A percentile compares a stretch with the other conserved stretches of the same genome.
These are phyloP conservation scores for Monosporozyma yasuniensis DNA, from an alignment of 805 yeast genomes.

Conservation along the genomic window DNA sequence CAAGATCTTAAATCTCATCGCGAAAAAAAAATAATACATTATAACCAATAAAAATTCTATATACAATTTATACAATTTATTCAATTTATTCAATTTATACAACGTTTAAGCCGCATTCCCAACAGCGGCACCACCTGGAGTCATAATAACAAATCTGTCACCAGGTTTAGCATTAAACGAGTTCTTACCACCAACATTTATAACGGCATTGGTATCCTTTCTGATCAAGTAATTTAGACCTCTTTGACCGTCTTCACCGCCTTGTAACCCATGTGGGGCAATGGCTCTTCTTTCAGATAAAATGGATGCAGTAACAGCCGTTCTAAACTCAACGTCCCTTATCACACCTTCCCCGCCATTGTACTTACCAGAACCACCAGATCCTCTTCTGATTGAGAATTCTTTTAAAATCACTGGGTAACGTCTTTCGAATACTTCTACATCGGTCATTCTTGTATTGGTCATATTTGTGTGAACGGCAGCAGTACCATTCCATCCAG, in stretches of 20 bases:
- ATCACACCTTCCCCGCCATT: slow-evolving; percentile 81
- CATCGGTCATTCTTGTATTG: slow-evolving; percentile 85
- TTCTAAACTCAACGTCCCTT: slow-evolving; percentile 74
- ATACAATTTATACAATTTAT: neutral
- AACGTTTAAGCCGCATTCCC: slow-evolving; percentile 33
- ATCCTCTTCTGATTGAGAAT: slow-evolving; percentile 56
- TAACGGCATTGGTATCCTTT: slow-evolving; percentile 23
- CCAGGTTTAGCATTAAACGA: slow-evolving; percentile 50
- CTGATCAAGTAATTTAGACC: slow-evolving; percentile 58
- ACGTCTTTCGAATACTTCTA: slow-evolving; percentile 79
- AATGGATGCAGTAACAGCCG: slow-evolving; percentile 66
- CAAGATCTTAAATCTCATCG: neutral
- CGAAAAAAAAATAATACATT: neutral
- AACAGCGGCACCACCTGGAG: slow-evolving; percentile 87
- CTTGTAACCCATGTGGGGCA: slow-evolving; percentile 80
- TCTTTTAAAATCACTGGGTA: slow-evolving; percentile 75
- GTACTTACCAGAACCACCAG: slow-evolving; percentile 74
- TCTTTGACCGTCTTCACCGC: slow-evolving; percentile 68
- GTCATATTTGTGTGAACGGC: slow-evolving; percentile 96
- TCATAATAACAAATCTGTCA: slow-evolving; percentile 55
- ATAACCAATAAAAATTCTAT: neutral
- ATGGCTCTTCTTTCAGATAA: slow-evolving; percentile 76
- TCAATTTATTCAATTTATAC: no score
- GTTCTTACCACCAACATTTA: slow-evolving; percentile 64
- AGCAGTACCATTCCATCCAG: slow-evolving; percentile 74